These are phyloP conservation scores for Lachnellula arida DNA, from an alignment of 2,329 filamentous ascomycete genomes.

Conservation along the genomic window DNA sequence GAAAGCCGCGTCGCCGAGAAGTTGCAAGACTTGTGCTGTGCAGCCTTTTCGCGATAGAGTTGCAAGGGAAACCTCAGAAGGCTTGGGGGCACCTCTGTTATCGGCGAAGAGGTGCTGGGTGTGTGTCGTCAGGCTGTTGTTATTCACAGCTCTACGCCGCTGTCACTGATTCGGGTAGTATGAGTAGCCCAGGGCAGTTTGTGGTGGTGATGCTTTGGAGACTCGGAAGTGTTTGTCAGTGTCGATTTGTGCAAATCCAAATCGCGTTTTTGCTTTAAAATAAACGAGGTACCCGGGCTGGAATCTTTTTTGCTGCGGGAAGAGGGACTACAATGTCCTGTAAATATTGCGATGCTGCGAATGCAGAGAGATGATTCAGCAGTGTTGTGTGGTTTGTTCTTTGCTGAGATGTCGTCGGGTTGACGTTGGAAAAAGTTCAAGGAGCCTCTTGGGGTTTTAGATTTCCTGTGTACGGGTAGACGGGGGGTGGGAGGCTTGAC, in stretches of 20 bases:
- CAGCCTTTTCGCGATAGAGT: conserved; percentile 6
- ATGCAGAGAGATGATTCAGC: neutral
- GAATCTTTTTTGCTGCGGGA: conserved; percentile 1
- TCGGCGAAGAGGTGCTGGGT: neutral
- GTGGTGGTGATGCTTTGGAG: neutral
- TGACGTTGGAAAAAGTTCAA: conserved; percentile 5
- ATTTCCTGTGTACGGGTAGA: neutral
- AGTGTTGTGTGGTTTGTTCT: neutral
- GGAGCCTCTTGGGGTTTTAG: conserved; percentile 4
- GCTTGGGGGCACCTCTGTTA: conserved; percentile 2
- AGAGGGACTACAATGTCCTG: neutral
- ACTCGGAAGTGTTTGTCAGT: conserved; percentile 4
- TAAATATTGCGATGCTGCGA: neutral
- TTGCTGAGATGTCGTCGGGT: neutral
- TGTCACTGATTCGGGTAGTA: neutral
- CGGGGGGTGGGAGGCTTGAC: neutral
- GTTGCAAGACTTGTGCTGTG: conserved; percentile 12
- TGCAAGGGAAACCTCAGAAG: conserved; percentile 1
- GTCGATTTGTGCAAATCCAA: neutral
- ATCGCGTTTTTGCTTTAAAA: conserved; percentile 5
- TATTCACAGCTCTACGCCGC: neutral
- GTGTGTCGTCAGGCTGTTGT: conserved; percentile 1
- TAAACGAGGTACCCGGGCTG: conserved; percentile 5
- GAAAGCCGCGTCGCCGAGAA: conserved; percentile 21
- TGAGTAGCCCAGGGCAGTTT: neutral